Evolutionary conservation across 805 yeast genomes (phyloP).

Genomic region (Nakazawaea siamensis): DNA sequence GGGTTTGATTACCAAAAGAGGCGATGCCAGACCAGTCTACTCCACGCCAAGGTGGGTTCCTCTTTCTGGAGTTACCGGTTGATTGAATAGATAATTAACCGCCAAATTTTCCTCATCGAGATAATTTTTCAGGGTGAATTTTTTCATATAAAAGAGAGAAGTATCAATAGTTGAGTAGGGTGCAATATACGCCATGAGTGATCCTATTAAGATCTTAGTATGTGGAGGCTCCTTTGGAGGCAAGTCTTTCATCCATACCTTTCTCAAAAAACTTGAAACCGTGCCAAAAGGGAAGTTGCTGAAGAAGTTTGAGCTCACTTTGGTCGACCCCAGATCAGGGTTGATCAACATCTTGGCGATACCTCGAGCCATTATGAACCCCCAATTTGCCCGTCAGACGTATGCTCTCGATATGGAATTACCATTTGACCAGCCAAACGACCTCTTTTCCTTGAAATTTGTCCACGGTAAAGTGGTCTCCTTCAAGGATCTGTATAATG

Average conservation of each 20-base stretch:
- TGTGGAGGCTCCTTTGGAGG: slow-evolving; percentile 32
- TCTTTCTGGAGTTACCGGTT: no score
- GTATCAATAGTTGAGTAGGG: no score
- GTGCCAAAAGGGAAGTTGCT: no score
- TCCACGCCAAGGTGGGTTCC: no score
- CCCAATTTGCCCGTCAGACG: slow-evolving; percentile 26
- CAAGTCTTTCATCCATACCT: slow-evolving; percentile 20
- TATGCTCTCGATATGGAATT: slow-evolving; percentile 16
- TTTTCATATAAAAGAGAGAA: no score
- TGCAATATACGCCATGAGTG: neutral
- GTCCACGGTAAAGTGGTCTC: slow-evolving; percentile 13
- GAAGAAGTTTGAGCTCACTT: slow-evolving; percentile 19
- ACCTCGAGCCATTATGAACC: slow-evolving; percentile 28
- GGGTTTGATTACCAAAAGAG: no score
- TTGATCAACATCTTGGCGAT: slow-evolving; percentile 31
- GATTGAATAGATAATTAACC: no score
- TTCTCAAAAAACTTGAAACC: slow-evolving; percentile 14
- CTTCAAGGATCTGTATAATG: slow-evolving; percentile 1
- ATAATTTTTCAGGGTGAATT: no score
- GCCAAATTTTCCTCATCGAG: no score
- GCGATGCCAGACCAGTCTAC: no score
- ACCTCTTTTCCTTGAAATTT: slow-evolving; percentile 2
- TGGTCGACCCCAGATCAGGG: slow-evolving; percentile 34
- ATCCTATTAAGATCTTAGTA: slow-evolving; percentile 16
- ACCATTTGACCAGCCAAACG: slow-evolving; percentile 11